These are phyloP conservation scores for Protomyces pachydermus DNA, from an alignment of 1,139 yeast genomes.

Conservation along the genomic window DNA sequence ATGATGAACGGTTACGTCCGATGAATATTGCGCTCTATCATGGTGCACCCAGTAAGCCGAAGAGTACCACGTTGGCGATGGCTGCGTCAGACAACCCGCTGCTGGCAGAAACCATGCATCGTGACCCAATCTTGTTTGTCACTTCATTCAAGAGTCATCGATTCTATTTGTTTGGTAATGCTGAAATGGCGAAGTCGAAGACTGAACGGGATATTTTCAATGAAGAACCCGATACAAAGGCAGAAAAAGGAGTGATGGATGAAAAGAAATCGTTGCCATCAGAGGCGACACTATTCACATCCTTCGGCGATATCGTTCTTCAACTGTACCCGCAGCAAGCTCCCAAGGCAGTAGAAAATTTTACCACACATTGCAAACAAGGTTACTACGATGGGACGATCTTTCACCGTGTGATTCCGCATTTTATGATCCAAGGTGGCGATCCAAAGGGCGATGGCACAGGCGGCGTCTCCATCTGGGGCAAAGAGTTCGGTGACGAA, in stretches of 20 bases:
- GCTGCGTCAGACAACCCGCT: constrained; percentile 44
- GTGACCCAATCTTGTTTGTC: constrained; percentile 42
- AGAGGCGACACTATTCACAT: constrained; percentile 43
- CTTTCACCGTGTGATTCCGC: constrained; percentile 49
- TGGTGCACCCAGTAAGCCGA: constrained; percentile 36
- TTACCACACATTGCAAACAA: constrained; percentile 41
- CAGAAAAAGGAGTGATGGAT: constrained; percentile 5
- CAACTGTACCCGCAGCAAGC: constrained; percentile 42
- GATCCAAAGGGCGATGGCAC: constrained; percentile 52
- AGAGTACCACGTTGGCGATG: constrained; percentile 40
- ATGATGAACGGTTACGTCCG: constrained; percentile 40
- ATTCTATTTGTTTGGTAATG: constrained; percentile 41
- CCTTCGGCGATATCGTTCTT: constrained; percentile 47
- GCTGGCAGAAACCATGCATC: constrained; percentile 39
- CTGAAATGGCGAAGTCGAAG: constrained; percentile 30
- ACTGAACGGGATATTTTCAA: constrained; percentile 35
- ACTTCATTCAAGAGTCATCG: constrained; percentile 39
- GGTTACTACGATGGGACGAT: constrained; percentile 45
- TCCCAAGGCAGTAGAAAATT: constrained; percentile 48
- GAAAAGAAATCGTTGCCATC: background rate
- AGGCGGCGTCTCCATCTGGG: constrained; percentile 48
- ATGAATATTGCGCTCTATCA: constrained; percentile 38
- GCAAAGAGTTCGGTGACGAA: constrained; percentile 46
- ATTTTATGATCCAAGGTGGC: constrained; percentile 54
- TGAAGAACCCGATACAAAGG: constrained; percentile 30